Evolutionary conservation across 106 monocot species (phyloP).

Genomic region (Ottelia alismoides): DNA sequence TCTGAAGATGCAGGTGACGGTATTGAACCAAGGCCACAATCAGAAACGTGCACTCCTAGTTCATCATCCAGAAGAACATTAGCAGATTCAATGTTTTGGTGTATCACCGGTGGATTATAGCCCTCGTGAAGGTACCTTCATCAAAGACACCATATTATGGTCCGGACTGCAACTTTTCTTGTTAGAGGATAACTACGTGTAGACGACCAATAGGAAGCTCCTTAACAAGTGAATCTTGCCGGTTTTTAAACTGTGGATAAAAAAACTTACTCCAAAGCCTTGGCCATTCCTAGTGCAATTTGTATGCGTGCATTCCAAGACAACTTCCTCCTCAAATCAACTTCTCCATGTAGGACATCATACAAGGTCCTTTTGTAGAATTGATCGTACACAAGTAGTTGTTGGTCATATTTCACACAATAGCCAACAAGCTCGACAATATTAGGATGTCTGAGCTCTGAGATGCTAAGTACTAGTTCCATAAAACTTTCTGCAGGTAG

Average conservation of each 20-base stretch:
- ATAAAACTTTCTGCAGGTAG: conserved; percentile 61
- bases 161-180: too few species aligned
- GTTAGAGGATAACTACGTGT: too few species aligned
- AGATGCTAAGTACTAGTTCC: conserved; percentile 53
- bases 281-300: conserved; percentile 79
- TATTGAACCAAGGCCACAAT: conserved; percentile 75
- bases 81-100: conserved; percentile 69
- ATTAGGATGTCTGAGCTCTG: conserved; percentile 74
- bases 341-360: conserved; percentile 64
- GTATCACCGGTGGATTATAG: conserved; percentile 56
- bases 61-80: conserved; percentile 66
- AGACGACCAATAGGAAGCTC: too few species aligned
- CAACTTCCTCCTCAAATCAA: conserved; percentile 41
- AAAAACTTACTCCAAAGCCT: conserved; percentile 79
- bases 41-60: conserved; percentile 51
- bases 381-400: conserved; percentile 71
- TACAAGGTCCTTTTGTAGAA: conserved; percentile 61
- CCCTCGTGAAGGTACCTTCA: conserved; percentile 87
- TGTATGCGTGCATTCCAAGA: conserved; percentile 83
- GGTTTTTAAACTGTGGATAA: background rate
- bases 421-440: conserved; percentile 90
- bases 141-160: background rate
- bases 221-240: too few species aligned
- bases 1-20: conserved; percentile 45
- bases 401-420: conserved; percentile 81